Conservation (phyloP, 805 yeast genomes). For the Priceomyces castillae region DNA sequence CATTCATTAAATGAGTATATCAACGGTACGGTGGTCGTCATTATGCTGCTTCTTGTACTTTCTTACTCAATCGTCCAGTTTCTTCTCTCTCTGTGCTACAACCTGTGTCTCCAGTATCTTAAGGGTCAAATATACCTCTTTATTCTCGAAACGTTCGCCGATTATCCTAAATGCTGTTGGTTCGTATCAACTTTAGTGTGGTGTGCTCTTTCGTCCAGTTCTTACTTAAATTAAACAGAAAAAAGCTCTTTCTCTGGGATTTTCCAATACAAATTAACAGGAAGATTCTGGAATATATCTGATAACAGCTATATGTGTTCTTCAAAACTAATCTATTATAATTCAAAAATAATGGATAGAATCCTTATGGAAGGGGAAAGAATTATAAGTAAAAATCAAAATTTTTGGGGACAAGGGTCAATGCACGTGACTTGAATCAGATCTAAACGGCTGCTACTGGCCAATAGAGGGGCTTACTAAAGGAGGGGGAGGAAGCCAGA, state of each 20-base stretch:
- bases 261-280: no score
- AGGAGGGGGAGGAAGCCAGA: no score
- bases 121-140: background rate
- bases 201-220: background rate
- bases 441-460: background rate
- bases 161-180: background rate
- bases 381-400: background rate
- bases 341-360: no score
- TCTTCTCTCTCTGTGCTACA: background rate
- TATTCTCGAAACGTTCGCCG: background rate
- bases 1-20: constrained; percentile 91
- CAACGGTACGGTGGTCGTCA: constrained; percentile 93
- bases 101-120: background rate
- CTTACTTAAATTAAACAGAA: background rate
- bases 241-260: no score
- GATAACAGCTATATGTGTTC: no score
- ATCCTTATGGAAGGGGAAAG: background rate
- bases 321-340: no score
- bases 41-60: no score
- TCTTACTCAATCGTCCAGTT: background rate
- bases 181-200: background rate
- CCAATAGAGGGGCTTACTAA: no score
- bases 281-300: no score
- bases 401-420: background rate
- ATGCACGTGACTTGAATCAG: background rate